These are phyloP conservation scores for Alternaria postmessia DNA, from an alignment of 2,329 filamentous ascomycete species.

Conservation along the genomic window DNA sequence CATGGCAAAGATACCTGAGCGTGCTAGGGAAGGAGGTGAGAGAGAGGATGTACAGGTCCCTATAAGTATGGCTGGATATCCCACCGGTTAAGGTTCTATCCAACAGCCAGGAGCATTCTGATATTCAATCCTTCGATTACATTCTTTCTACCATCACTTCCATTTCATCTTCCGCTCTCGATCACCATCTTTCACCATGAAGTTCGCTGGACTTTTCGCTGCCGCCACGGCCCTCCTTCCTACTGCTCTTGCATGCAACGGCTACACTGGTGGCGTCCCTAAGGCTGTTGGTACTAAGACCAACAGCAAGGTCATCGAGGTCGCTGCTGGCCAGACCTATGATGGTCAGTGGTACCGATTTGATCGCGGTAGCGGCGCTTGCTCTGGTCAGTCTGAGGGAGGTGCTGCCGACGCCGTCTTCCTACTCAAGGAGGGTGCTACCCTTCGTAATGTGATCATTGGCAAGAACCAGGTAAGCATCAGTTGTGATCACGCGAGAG, in stretches of 20 bases:
- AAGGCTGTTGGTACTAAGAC: conserved; percentile 35
- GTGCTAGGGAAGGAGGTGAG: background rate
- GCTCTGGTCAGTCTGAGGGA: conserved; percentile 31
- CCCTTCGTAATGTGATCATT: conserved; percentile 63
- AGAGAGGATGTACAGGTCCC: background rate
- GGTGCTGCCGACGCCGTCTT: conserved; percentile 48
- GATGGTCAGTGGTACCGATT: conserved; percentile 38
- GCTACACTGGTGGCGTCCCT: conserved; percentile 36
- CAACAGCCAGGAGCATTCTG: conserved; percentile 13
- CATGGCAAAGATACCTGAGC: conserved; percentile 5
- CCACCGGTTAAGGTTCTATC: background rate
- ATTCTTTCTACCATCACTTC: background rate
- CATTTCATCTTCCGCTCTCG: background rate
- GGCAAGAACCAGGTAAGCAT: conserved; percentile 52
- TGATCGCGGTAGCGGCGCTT: conserved; percentile 38
- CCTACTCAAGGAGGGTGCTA: conserved; percentile 59
- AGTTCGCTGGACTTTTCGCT: conserved; percentile 20
- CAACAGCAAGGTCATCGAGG: conserved; percentile 37
- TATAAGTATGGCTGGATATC: conserved; percentile 13
- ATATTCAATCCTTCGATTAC: conserved; percentile 1
- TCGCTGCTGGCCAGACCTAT: conserved; percentile 33
- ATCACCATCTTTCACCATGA: conserved; percentile 22
- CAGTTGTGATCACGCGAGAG: too few relatives aligned
- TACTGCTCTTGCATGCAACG: conserved; percentile 33
- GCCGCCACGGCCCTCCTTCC: conserved; percentile 32